Evolutionary conservation across 2,329 filamentous ascomycete species (phyloP), one percentile per base, ranked within the genome.

Genomic region (Neofusicoccum sp.): DNA sequence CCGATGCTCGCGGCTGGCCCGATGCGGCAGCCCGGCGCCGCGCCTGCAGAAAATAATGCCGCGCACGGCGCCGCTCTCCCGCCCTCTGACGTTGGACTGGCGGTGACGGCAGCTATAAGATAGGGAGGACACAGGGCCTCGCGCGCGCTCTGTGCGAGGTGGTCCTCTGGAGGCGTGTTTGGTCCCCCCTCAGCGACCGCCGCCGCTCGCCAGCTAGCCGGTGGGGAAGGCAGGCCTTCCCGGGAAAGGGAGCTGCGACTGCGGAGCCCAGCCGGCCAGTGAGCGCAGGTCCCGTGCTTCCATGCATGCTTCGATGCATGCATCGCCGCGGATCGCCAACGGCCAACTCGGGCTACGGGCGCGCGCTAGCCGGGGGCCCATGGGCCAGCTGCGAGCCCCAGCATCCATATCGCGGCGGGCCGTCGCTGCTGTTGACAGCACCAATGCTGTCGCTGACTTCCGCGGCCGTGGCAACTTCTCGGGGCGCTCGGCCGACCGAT

Each of bases 261-360:
- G 51, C 28, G 51, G 51, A 41, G 36, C 51, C n/a, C 9, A 11
- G 24, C 31, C 48, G 31, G 34, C 57, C 57, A 60, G 47, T 60
- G 26, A 60, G 20, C 33, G 45, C 24, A 38, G 24, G 31, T 20
- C 9, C 26, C 28, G 40, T 43, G 34, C 33, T 60, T 60, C 58
- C 48, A 60, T 53, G 58, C 48, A 53, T 49, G 28, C 43, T 60
- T 60, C 58, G 58, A 54, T 60, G 58, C 58, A 60, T 26, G 28
- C 34, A 53, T 33, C 44, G 26, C 34, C 36, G 33, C 38, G 48
- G 40, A 60, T 54, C 54, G 30, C 40, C 30, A 45, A 43, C 47
- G 38, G 47, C 40, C 48, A 28, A 60, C 57, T 49, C 44, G 44
- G 47, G 47, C 16, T 8, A 38, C 31, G 44, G 57, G n/a, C 57